Base-by-base conservation (phyloP, 2,329 filamentous ascomycete genomes). In the Trichoderma breve region DNA sequence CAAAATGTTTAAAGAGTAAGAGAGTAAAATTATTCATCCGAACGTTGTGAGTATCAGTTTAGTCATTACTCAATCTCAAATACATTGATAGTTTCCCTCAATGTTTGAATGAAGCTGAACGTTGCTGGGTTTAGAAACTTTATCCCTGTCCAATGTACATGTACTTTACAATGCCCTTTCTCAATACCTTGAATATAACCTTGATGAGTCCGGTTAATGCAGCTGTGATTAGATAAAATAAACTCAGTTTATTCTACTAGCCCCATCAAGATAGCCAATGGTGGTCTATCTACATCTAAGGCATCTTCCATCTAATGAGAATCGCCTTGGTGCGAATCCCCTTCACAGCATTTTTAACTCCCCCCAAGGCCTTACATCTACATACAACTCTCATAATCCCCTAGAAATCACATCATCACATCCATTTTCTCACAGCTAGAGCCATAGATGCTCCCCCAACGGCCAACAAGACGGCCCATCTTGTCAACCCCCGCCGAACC, bases 41-140 rank as follows among this genome's bases (percentile, higher is more conserved):
- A 43, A 0, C 39, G 9, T 43, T 43, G 3, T 4, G 15, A 18
- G 1, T n/a, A 0, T 1, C 2, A 39, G 0, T 18, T 18, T 18
- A 4, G 0, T 43, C 7, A n/a, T 43, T n/a, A 9, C 7, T n/a
- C 39, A n/a, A 43, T 43, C 39, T 4, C 7, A n/a, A n/a, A 43
- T 43, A 43, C 7, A 18, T 0, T 0, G 0, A 9, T 43, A 4
- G 1, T 2, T 43, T 43, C 36, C 15, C 2, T 18, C 7, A 43
- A 43, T n/a, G 39, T 2, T n/a, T 4, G 39, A 4, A n/a, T 8
- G 15, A 39, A 18, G 1, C 36, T 4, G 18, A 18, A 0, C 14
- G 0, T 15, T 39, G 15, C 3, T 18, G 6, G 6, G 15, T 18
- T 39, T 6, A 0, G 36, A 8, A 39, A 1, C 6, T 18, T 3